Evolutionary conservation across 768 basidiomycete species (phyloP).

Genomic region (Paxillus ammoniavirescens): DNA sequence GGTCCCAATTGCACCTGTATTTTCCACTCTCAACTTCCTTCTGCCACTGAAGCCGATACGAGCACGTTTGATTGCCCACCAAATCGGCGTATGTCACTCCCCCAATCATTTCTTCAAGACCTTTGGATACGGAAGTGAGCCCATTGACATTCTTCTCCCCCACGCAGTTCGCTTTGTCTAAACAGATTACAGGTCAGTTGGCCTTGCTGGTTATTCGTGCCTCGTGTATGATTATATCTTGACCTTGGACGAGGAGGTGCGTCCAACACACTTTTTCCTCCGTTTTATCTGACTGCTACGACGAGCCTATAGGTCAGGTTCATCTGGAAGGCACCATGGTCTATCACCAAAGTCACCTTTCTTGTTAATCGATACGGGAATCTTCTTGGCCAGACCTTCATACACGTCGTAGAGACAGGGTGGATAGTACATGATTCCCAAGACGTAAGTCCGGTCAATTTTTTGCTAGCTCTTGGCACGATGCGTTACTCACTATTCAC

Average conservation of each 20-base stretch:
- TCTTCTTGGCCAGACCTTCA: constrained; percentile 18
- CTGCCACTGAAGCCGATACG: neutral
- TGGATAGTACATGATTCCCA: constrained; percentile 12
- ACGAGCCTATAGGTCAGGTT: constrained; percentile 9
- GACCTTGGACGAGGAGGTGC: constrained; percentile 8
- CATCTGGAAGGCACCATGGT: constrained; percentile 17
- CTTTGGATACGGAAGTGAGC: constrained; percentile 8
- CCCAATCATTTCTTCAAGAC: neutral
- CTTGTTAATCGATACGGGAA: constrained; percentile 18
- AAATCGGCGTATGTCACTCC: neutral
- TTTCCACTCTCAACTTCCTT: neutral
- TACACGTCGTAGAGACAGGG: constrained; percentile 24
- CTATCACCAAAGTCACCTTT: constrained; percentile 11
- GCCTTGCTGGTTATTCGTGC: neutral
- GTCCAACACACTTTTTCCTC: too few relatives aligned
- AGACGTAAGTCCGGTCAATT: constrained; percentile 3
- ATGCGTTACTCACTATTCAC: neutral
- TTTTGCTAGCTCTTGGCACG: neutral
- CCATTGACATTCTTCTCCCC: neutral
- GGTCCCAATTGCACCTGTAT: too few relatives aligned
- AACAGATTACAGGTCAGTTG: neutral
- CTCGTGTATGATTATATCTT: constrained; percentile 7
- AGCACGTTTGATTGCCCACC: neutral
- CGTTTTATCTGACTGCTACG: too few relatives aligned
- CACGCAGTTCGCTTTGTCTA: too few relatives aligned